Percentiles rank a stretch among this genome's conserved stretches.
Conservation (phyloP, 108 stramenopile genomes). For the Conticribra weissflogii region DNA sequence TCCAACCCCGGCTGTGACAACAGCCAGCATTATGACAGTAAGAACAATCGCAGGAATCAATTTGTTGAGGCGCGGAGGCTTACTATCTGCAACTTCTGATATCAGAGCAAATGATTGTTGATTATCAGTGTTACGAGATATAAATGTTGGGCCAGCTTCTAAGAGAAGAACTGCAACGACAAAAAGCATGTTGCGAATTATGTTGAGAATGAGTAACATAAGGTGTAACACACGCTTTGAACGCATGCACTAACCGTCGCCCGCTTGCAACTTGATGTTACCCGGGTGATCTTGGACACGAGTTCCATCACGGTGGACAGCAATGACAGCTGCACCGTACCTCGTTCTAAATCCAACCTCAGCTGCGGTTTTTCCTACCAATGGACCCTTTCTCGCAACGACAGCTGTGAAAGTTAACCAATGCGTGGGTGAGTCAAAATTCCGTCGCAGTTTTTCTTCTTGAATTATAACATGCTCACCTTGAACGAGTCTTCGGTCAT, state of each 20-base stretch:
- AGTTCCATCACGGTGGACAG: slow-evolving; percentile 79
- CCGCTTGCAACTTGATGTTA: slow-evolving; percentile 76
- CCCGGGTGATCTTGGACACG: slow-evolving; percentile 86
- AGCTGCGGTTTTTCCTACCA: slow-evolving; percentile 80
- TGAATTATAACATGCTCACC: slow-evolving; percentile 1
- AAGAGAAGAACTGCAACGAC: slow-evolving; percentile 65
- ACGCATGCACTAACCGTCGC: slow-evolving; percentile 65
- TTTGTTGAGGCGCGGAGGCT: slow-evolving; percentile 70
- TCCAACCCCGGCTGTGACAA: slow-evolving; percentile 51
- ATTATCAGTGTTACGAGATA: slow-evolving; percentile 57
- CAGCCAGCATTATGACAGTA: slow-evolving; percentile 50
- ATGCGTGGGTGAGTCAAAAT: too few relatives aligned
- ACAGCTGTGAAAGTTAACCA: slow-evolving; percentile 56
- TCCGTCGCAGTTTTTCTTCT: background rate
- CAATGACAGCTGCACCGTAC: slow-evolving; percentile 88
- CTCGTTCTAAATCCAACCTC: slow-evolving; percentile 76
- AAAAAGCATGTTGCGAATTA: too few relatives aligned
- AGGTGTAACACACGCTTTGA: too few relatives aligned
- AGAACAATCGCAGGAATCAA: slow-evolving; percentile 73
- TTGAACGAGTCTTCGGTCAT: slow-evolving; percentile 81
- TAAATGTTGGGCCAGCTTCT: slow-evolving; percentile 86
- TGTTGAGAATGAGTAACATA: too few relatives aligned
- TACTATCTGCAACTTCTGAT: slow-evolving; percentile 84
- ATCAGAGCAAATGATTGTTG: slow-evolving; percentile 78
- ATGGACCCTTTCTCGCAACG: slow-evolving; percentile 69